Evolutionary conservation across 2,329 filamentous ascomycete species (phyloP), one percentile per base, ranked within the genome.

Genomic region (Pseudogymnoascus sp.): DNA sequence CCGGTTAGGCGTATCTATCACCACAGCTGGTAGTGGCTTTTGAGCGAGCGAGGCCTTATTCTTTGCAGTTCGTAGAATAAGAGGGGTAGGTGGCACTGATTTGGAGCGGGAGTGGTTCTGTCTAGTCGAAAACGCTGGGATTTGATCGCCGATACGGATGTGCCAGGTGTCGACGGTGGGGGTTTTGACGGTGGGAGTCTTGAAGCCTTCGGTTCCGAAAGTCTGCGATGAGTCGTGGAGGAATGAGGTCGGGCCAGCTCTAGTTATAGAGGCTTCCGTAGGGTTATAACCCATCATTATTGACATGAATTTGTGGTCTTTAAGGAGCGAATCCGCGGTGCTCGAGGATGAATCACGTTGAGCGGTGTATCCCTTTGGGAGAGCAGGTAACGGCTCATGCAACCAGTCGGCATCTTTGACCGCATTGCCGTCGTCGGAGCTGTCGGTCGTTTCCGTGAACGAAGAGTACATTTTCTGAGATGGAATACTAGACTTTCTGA

Each of bases 61-160:
- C 79, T 62, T 72, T 77, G 43, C 71, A 73, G 7, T 74, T 75
- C 7, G 73, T 75, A 88, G 75, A 28, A 81, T 74, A 19, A 88
- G 74, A 2, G 85, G 84, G 14, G 80, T 77, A 6, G 83, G 83
- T 11, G 82, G 79, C 73, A 81, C 80, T 68, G 82, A 83, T 64
- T 83, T 79, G 19, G 77, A 77, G 41, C 76, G 77, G 4, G 71
- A 73, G 63, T 75, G 77, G 39, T 77, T 74, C 69, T 78, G 79
- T 65, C 84, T 79, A 37, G 78, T 78, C 1, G 85, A 86, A 69
- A 88, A 88, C 1, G 82, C 80, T 21, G 83, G 83, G 63, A 81
- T 81, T 21, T 81, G 76, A 51, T 87, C 83, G 23, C 85, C 85
- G 60, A 87, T 75, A 2, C 85, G 82, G 37, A 77, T 79, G 71